phyloP scores from a whole-genome alignment of 75 land plant genomes.

The Pseudotsuga menziesii region DNA sequence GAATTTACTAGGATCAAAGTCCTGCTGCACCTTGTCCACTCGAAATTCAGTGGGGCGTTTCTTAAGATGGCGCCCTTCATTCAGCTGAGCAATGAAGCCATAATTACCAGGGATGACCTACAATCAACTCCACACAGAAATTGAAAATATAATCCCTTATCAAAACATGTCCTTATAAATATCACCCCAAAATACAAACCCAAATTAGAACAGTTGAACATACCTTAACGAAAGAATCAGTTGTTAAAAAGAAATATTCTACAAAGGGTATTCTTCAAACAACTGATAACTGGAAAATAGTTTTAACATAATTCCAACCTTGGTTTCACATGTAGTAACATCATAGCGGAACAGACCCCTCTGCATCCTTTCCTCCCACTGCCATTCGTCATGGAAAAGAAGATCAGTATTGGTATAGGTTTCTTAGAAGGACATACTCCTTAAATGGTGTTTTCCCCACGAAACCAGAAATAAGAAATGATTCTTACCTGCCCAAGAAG shows the following conservation, averaged over 20 bases:
- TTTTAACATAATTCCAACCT: slow-evolving; percentile 39
- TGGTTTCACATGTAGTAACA: slow-evolving; percentile 92
- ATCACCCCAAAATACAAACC: background rate
- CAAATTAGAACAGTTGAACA: background rate
- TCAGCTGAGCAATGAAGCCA: slow-evolving; percentile 94
- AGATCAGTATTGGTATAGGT: background rate
- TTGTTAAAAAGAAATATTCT: background rate
- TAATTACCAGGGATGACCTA: slow-evolving; percentile 83
- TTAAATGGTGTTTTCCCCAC: background rate
- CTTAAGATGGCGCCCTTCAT: slow-evolving; percentile 92
- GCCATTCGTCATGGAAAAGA: slow-evolving; percentile 11
- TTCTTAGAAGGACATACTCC: background rate
- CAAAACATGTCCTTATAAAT: background rate
- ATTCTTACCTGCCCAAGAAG: slow-evolving; percentile 63
- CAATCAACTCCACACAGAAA: background rate
- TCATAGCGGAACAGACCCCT: slow-evolving; percentile 95
- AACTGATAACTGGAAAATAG: background rate
- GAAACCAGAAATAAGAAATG: background rate
- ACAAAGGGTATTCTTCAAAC: background rate
- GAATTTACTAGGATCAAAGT: slow-evolving; percentile 86
- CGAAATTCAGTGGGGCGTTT: slow-evolving; percentile 96
- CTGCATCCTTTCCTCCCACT: slow-evolving; percentile 91
- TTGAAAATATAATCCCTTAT: background rate
- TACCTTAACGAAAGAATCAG: background rate
- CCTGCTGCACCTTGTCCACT: slow-evolving; percentile 87